These are phyloP conservation scores for Kregervanrija fluxuum DNA, from an alignment of 805 yeast genomes.

Conservation along the genomic window DNA sequence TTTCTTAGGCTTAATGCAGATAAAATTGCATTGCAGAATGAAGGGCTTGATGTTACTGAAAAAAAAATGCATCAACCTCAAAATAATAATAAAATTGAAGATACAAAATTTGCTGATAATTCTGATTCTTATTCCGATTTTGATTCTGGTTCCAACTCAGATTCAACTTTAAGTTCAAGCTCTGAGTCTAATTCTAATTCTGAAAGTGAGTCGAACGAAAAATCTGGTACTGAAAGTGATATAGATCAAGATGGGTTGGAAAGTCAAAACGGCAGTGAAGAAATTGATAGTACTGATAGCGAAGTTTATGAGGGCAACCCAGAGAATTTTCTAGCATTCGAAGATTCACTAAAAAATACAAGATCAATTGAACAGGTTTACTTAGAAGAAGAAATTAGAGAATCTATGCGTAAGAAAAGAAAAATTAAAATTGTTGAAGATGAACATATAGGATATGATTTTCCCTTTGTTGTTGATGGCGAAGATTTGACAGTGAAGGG, in stretches of 20 bases:
- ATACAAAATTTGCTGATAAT: too few species aligned
- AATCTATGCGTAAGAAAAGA: too few species aligned
- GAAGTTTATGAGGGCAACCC: not conserved
- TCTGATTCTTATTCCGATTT: too few species aligned
- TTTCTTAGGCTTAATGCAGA: too few species aligned
- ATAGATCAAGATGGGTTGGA: not conserved
- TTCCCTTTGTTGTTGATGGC: not conserved
- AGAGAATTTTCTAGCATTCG: not conserved
- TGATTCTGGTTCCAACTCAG: too few species aligned
- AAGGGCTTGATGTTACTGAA: not conserved
- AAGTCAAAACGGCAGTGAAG: not conserved
- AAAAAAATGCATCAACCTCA: not conserved
- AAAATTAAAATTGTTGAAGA: constrained; percentile 6
- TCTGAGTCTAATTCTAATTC: too few species aligned
- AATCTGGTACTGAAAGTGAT: not conserved
- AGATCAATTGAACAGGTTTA: too few species aligned
- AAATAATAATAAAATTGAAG: not conserved
- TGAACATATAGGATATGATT: not conserved
- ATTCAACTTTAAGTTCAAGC: too few species aligned
- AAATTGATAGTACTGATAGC: too few species aligned
- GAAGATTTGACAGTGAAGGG: constrained; percentile 5
- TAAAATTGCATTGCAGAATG: not conserved
- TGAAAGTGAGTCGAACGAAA: not conserved
- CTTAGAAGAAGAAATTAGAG: too few species aligned
- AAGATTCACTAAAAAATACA: too few species aligned